phyloP scores from a whole-genome alignment of 768 basidiomycete genomes.

The Boletus pseudo-olivaceus region DNA sequence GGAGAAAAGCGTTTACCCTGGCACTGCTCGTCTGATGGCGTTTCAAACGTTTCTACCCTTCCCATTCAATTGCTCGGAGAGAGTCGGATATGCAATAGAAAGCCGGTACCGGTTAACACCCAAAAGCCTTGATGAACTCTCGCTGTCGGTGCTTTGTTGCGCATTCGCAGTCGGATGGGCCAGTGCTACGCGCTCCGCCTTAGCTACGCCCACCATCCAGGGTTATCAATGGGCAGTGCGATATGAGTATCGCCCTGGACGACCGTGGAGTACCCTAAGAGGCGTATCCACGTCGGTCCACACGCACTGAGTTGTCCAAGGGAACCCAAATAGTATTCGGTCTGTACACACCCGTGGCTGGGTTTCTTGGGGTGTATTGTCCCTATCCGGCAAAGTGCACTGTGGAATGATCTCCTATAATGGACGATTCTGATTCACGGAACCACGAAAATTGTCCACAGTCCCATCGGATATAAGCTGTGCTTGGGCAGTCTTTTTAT shows the following conservation, averaged over 20 bases:
- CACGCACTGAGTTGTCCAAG: no score
- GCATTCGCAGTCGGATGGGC: not conserved
- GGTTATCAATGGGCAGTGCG: not conserved
- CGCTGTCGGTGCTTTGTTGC: no score
- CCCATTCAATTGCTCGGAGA: not conserved
- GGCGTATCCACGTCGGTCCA: no score
- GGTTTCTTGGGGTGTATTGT: not conserved
- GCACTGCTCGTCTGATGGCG: not conserved
- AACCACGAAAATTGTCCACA: no score
- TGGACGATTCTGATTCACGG: conserved; percentile 6
- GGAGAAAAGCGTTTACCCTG: not conserved
- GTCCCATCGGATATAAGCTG: conserved; percentile 10
- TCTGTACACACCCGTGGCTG: not conserved
- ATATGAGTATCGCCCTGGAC: not conserved
- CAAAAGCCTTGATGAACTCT: not conserved
- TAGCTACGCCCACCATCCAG: not conserved
- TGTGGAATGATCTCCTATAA: no score
- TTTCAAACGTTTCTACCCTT: not conserved
- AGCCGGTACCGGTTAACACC: not conserved
- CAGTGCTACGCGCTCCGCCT: not conserved
- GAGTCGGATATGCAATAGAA: not conserved
- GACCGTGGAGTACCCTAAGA: no score
- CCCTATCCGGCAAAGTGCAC: conserved; percentile 2
- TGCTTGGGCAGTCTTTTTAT: not conserved
- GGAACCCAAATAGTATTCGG: conserved; percentile 7